Conservation (phyloP, 1,139 yeast genomes). For the Debaryomyces subglobosus region DNA sequence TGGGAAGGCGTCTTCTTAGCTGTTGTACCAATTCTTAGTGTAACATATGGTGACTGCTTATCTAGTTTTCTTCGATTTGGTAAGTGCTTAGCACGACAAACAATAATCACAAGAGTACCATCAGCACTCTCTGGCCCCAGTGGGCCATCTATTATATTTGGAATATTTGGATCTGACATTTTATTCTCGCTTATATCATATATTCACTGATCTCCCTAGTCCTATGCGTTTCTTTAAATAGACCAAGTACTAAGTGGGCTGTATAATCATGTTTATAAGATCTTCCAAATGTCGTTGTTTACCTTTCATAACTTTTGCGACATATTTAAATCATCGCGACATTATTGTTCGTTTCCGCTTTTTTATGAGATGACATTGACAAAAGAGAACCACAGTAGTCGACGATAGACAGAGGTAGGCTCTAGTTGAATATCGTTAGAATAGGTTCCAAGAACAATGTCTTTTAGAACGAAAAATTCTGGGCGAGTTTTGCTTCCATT, state of each 20-base stretch:
- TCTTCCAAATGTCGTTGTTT: constrained; percentile 5
- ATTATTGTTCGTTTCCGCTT: constrained; percentile 1
- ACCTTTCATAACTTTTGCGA: not conserved
- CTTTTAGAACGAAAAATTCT: constrained; percentile 27
- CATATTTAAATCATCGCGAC: constrained; percentile 3
- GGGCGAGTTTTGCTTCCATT: constrained; percentile 55
- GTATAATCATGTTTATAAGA: constrained; percentile 5
- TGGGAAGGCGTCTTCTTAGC: constrained; percentile 76
- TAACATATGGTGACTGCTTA: constrained; percentile 87
- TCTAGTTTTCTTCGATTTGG: constrained; percentile 83
- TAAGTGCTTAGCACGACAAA: constrained; percentile 66
- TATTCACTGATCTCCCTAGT: not conserved
- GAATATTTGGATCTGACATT: not conserved
- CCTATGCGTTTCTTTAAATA: not conserved
- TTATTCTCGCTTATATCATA: not conserved
- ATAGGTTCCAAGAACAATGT: constrained; percentile 19
- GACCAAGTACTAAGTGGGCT: not conserved
- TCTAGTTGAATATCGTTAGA: not conserved
- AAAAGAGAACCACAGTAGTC: not conserved
- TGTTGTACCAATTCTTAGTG: constrained; percentile 76
- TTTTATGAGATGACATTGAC: constrained; percentile 5
- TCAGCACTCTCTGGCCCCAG: constrained; percentile 42
- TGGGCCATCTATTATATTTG: not conserved
- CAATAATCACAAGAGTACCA: constrained; percentile 49
- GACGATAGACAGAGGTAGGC: not conserved